A percentile compares a stretch with the other conserved stretches of the same genome.
phyloP scores from a whole-genome alignment of 371 early-diverging fungal genomes.

The Apophysomyces trapeziformis region DNA sequence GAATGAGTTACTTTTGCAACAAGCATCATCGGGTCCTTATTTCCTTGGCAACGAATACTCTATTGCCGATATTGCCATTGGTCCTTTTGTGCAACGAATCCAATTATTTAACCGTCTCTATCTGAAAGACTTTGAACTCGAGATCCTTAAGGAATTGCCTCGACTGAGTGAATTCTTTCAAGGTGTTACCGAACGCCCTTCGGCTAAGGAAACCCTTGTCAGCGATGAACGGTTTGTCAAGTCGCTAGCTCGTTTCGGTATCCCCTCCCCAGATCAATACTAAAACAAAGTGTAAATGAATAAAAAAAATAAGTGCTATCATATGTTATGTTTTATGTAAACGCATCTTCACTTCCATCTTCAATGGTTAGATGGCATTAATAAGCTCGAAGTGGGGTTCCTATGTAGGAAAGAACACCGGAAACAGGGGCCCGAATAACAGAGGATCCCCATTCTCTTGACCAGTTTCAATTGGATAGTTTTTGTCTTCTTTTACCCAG shows the following conservation, averaged over 20 bases:
- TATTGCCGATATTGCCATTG: constrained; percentile 62
- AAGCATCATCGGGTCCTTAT: constrained; percentile 62
- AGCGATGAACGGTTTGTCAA: constrained; percentile 32
- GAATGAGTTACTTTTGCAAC: constrained; percentile 49
- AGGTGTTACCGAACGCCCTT: constrained; percentile 32
- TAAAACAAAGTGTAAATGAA: no score
- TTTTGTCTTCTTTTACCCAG: no score
- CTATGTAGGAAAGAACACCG: no score
- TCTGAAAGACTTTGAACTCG: constrained; percentile 24
- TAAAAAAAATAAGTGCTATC: no score
- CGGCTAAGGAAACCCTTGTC: constrained; percentile 28
- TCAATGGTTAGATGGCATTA: no score
- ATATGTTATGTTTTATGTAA: no score
- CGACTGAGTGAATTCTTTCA: constrained; percentile 39
- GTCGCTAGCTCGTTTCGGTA: not conserved
- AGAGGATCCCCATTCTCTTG: no score
- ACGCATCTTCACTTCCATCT: no score
- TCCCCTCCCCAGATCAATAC: constrained; percentile 1
- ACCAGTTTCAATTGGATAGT: no score
- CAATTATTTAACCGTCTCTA: constrained; percentile 13
- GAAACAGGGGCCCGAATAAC: no score
- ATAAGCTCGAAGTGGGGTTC: no score
- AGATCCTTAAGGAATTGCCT: constrained; percentile 23
- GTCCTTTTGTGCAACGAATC: constrained; percentile 54
- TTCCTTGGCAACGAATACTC: constrained; percentile 63